These are phyloP conservation scores for Alisma plantagoaquatica DNA, from an alignment of 106 monocot genomes.

Conservation along the genomic window DNA sequence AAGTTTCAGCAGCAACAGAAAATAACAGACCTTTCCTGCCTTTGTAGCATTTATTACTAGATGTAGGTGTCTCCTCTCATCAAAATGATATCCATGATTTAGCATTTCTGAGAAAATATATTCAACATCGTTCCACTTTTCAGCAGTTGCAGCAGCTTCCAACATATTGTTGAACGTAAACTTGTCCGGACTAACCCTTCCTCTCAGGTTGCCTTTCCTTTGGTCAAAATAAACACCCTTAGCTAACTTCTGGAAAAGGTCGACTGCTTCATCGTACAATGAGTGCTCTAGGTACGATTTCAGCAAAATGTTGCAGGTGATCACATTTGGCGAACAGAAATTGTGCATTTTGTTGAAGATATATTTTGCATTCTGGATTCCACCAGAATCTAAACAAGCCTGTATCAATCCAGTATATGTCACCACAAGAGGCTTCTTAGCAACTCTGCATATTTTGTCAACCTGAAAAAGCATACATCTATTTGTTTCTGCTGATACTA, in stretches of 20 bases:
- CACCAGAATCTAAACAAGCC: slow-evolving; percentile 74
- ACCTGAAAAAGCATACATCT: too few relatives aligned
- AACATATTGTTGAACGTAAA: slow-evolving; percentile 93
- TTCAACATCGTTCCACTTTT: slow-evolving; percentile 78
- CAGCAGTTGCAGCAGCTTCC: slow-evolving; percentile 42
- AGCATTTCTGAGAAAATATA: slow-evolving; percentile 63
- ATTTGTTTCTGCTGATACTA: too few relatives aligned
- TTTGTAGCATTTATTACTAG: slow-evolving; percentile 73
- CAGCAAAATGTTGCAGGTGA: slow-evolving; percentile 90
- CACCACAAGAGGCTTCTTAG: slow-evolving; percentile 94
- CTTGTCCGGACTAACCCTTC: slow-evolving; percentile 62
- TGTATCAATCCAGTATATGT: slow-evolving; percentile 96
- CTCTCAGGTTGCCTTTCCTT: slow-evolving; percentile 25
- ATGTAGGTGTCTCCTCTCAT: slow-evolving; percentile 55
- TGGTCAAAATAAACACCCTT: slow-evolving; percentile 28
- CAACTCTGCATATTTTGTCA: slow-evolving; percentile 90
- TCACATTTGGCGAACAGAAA: slow-evolving; percentile 67
- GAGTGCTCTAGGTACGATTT: slow-evolving; percentile 67
- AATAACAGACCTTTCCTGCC: slow-evolving; percentile 72
- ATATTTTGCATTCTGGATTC: slow-evolving; percentile 60
- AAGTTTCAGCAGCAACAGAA: too few relatives aligned
- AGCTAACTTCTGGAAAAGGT: slow-evolving; percentile 60
- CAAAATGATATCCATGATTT: slow-evolving; percentile 59
- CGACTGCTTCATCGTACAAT: slow-evolving; percentile 61
- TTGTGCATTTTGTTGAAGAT: slow-evolving; percentile 84